Conservation (phyloP, 2,329 filamentous ascomycete genomes). For the Graphilbum fragrans region DNA sequence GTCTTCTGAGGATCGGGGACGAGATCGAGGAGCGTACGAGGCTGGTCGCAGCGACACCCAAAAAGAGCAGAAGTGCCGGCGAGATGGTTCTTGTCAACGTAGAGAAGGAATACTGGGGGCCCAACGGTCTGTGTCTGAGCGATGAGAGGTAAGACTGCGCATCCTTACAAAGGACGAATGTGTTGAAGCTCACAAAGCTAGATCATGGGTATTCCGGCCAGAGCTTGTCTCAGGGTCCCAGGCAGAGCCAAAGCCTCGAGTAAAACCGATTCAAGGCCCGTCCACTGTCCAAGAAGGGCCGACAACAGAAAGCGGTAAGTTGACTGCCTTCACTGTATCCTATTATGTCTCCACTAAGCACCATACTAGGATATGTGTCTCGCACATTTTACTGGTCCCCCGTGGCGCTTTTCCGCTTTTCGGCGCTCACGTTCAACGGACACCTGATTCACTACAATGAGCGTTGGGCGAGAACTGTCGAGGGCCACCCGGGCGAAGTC, state of each 20-base stretch:
- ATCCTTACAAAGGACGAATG: no score
- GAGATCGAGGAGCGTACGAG: slow-evolving; percentile 3
- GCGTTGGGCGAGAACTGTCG: slow-evolving; percentile 48
- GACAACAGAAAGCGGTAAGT: neutral
- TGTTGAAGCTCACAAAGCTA: no score
- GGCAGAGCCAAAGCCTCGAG: neutral
- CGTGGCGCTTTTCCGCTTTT: slow-evolving; percentile 62
- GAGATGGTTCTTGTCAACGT: slow-evolving; percentile 56
- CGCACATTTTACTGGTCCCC: slow-evolving; percentile 25
- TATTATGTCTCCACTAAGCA: neutral
- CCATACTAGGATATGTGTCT: neutral
- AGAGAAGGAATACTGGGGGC: slow-evolving; percentile 44
- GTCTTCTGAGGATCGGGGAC: neutral
- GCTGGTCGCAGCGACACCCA: slow-evolving; percentile 39
- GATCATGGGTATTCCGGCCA: slow-evolving; percentile 34
- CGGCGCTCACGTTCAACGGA: slow-evolving; percentile 73
- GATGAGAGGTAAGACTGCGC: no score
- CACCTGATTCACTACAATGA: slow-evolving; percentile 77
- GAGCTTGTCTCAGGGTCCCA: slow-evolving; percentile 6
- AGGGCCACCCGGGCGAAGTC: slow-evolving; percentile 58
- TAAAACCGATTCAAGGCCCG: neutral
- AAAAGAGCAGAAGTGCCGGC: slow-evolving; percentile 39
- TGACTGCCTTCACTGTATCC: neutral
- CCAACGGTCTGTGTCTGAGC: slow-evolving; percentile 35
- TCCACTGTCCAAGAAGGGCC: neutral